These are phyloP conservation scores for Antitrichia curtipendula DNA, from an alignment of 225 moss, liverwort and hornwort species.

Conservation along the genomic window DNA sequence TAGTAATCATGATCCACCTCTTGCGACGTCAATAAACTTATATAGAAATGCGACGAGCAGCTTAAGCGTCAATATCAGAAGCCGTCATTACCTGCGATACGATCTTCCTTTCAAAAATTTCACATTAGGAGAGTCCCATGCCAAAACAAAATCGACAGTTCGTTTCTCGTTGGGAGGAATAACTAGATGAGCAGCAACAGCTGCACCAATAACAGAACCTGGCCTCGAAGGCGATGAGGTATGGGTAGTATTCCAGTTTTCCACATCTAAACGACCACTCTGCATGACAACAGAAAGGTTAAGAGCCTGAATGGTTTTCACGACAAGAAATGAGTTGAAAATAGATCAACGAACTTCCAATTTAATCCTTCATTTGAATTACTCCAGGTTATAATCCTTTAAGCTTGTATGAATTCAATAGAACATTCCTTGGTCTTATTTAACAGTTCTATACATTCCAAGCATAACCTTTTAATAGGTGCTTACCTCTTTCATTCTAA, in stretches of 20 bases:
- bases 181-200: constrained; percentile 59
- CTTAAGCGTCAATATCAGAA: background rate
- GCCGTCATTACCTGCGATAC: constrained; percentile 50
- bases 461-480: background rate
- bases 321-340: background rate
- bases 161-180: constrained; percentile 82
- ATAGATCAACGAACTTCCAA: background rate
- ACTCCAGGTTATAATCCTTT: background rate
- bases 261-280: constrained; percentile 53
- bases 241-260: constrained; percentile 29
- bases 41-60: background rate
- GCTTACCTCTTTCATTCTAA: constrained; percentile 64
- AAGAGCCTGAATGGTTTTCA: background rate
- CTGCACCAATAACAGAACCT: constrained; percentile 88
- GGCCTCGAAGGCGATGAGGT: constrained; percentile 45
- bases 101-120: constrained; percentile 79
- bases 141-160: constrained; percentile 65
- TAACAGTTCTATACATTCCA: background rate
- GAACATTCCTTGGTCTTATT: background rate
- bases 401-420: background rate
- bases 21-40: background rate
- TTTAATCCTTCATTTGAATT: background rate
- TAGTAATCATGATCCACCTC: background rate
- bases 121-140: constrained; percentile 85
- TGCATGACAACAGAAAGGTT: constrained; percentile 8